Conservation (phyloP, 257 asterid genomes). For the Eucommia ulmoides region DNA sequence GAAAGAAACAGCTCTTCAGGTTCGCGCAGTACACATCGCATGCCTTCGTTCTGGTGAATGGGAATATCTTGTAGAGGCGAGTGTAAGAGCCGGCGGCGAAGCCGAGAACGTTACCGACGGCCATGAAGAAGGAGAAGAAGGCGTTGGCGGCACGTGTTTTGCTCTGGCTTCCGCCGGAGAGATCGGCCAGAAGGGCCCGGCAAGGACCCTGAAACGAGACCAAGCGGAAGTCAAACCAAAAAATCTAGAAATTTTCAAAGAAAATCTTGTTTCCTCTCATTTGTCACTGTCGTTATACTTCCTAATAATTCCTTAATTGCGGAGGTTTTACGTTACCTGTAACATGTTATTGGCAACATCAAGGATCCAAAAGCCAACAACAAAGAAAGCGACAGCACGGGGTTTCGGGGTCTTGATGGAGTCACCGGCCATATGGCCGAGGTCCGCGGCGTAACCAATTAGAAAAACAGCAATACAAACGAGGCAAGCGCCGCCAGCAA, state of each 20-base stretch:
- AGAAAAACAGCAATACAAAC: conserved; percentile 61
- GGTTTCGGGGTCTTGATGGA: conserved; percentile 29
- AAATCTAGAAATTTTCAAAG: too few species aligned
- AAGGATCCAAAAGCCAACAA: conserved; percentile 81
- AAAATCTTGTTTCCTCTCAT: too few species aligned
- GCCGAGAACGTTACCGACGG: conserved; percentile 75
- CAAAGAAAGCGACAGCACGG: conserved; percentile 68
- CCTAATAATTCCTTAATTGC: too few species aligned
- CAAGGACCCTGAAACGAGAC: conserved; percentile 96
- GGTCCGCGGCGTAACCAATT: conserved; percentile 78
- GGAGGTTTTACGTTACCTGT: too few species aligned
- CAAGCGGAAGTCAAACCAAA: too few species aligned
- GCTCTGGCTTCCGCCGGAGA: conserved; percentile 45
- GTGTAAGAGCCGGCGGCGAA: conserved; percentile 79
- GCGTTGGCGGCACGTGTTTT: conserved; percentile 51
- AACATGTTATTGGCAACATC: conserved; percentile 84
- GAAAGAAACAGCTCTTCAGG: conserved; percentile 69
- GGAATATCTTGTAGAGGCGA: conserved; percentile 47
- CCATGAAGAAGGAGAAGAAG: conserved; percentile 82
- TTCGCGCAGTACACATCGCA: conserved; percentile 89
- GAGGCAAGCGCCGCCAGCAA: conserved; percentile 61
- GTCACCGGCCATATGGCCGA: conserved; percentile 69
- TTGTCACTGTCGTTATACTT: too few species aligned
- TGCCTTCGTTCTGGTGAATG: conserved; percentile 59
- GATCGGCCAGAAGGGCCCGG: conserved; percentile 76